These are phyloP conservation scores for Xylariaceae sp. DNA, from an alignment of 2,329 filamentous ascomycete species.

Conservation along the genomic window DNA sequence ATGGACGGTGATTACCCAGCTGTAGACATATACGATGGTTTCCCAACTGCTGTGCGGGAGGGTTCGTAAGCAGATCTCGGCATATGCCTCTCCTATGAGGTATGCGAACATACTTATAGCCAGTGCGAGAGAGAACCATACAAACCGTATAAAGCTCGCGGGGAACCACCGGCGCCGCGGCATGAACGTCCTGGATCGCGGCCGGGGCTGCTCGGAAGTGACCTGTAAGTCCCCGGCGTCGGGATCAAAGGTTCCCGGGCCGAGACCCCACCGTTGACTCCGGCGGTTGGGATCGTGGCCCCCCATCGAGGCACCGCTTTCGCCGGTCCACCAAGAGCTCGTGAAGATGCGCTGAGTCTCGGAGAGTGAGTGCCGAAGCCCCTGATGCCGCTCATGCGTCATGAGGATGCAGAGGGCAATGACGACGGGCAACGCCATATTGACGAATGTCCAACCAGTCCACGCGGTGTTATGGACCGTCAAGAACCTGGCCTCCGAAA, in stretches of 20 bases:
- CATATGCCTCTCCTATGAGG: slow-evolving; percentile 64
- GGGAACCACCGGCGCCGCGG: slow-evolving; percentile 56
- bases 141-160: slow-evolving; percentile 62
- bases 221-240: slow-evolving; percentile 31
- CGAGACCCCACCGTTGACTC: slow-evolving; percentile 37
- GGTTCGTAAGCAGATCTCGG: slow-evolving; percentile 63
- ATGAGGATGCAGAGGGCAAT: slow-evolving; percentile 62
- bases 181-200: slow-evolving; percentile 34
- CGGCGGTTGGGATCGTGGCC: slow-evolving; percentile 36
- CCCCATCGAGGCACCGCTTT: slow-evolving; percentile 45
- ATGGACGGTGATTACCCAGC: slow-evolving; percentile 64
- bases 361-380: slow-evolving; percentile 56
- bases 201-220: slow-evolving; percentile 23
- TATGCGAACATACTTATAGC: slow-evolving; percentile 61
- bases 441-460: slow-evolving; percentile 66
- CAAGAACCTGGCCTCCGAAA: slow-evolving; percentile 49
- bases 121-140: slow-evolving; percentile 65
- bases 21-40: slow-evolving; percentile 66
- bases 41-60: slow-evolving; percentile 63
- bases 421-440: slow-evolving; percentile 65
- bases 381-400: slow-evolving; percentile 59
- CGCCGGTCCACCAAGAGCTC: slow-evolving; percentile 61
- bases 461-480: slow-evolving; percentile 62
- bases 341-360: slow-evolving; percentile 66
- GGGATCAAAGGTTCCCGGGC: slow-evolving; percentile 38